These are phyloP conservation scores for Tolypocladium album DNA, from an alignment of 2,329 filamentous ascomycete genomes.

Conservation along the genomic window DNA sequence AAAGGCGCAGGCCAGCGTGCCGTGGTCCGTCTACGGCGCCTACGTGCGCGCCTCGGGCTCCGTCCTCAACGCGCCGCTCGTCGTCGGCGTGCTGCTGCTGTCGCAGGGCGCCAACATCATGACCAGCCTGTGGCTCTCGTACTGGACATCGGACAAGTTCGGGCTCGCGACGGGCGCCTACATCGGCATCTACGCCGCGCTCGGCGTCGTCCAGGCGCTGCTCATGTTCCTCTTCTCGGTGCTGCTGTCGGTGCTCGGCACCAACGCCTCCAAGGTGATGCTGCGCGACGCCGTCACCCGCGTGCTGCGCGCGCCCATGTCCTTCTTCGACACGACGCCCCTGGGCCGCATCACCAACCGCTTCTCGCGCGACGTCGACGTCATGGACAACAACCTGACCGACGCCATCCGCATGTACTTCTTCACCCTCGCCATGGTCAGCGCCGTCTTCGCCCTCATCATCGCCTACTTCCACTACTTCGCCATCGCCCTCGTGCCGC, in stretches of 20 bases:
- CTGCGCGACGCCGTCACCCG: constrained; percentile 68
- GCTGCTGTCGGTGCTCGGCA: constrained; percentile 66
- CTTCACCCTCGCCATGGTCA: constrained; percentile 71
- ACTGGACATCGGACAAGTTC: constrained; percentile 79
- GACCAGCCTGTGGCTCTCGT: constrained; percentile 87
- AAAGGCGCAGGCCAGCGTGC: constrained; percentile 62
- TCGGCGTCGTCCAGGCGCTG: constrained; percentile 61
- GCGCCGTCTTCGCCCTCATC: constrained; percentile 77
- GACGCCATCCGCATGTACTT: constrained; percentile 92
- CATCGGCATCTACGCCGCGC: constrained; percentile 59
- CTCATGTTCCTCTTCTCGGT: constrained; percentile 77
- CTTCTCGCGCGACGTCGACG: constrained; percentile 89
- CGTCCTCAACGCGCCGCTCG: constrained; percentile 55
- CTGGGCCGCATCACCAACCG: constrained; percentile 92
- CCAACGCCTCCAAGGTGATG: constrained; percentile 71
- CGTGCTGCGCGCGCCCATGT: constrained; percentile 65
- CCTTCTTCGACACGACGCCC: constrained; percentile 95
- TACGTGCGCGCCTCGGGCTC: constrained; percentile 70
- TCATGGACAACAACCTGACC: constrained; percentile 87
- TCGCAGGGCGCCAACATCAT: constrained; percentile 78
- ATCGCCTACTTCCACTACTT: constrained; percentile 96
- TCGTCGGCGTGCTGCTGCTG: constrained; percentile 52
- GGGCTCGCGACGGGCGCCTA: constrained; percentile 57
- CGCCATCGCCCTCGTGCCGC: constrained; percentile 46
- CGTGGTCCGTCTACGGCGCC: constrained; percentile 67